Percentiles rank a stretch among this genome's conserved stretches.
Evolutionary conservation across 495 filamentous ascomycete species (phyloP).

Genomic region (Entonaema liquescens): DNA sequence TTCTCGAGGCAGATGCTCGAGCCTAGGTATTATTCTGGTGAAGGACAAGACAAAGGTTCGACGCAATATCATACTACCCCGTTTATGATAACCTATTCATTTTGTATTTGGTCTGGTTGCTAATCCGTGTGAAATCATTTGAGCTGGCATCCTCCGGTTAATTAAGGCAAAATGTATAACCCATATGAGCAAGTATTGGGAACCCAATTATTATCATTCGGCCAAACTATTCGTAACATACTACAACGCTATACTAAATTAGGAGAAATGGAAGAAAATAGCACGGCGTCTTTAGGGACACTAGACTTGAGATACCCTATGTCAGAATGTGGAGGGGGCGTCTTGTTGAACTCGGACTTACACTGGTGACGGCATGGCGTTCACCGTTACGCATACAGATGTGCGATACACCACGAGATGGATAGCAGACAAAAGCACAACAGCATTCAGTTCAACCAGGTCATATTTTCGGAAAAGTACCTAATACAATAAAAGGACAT

Average conservation of each 20-base stretch:
- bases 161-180: constrained; percentile 32
- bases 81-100: background rate
- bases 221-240: background rate
- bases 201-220: constrained; percentile 16
- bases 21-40: background rate
- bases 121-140: constrained; percentile 11
- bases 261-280: constrained; percentile 7
- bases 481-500: too few species aligned
- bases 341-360: constrained; percentile 3
- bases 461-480: too few species aligned
- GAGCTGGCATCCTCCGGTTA: constrained; percentile 21
- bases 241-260: background rate
- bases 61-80: background rate
- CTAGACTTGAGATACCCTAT: background rate
- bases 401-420: background rate
- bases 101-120: constrained; percentile 23
- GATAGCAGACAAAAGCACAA: background rate
- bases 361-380: background rate
- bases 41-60: background rate
- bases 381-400: background rate
- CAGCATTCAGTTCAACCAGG: background rate
- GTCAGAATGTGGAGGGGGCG: background rate
- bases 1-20: background rate
- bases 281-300: background rate
- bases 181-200: constrained; percentile 18